Evolutionary conservation across 495 filamentous ascomycete species (phyloP).

Genomic region (Hypoxylon subgilvum): DNA sequence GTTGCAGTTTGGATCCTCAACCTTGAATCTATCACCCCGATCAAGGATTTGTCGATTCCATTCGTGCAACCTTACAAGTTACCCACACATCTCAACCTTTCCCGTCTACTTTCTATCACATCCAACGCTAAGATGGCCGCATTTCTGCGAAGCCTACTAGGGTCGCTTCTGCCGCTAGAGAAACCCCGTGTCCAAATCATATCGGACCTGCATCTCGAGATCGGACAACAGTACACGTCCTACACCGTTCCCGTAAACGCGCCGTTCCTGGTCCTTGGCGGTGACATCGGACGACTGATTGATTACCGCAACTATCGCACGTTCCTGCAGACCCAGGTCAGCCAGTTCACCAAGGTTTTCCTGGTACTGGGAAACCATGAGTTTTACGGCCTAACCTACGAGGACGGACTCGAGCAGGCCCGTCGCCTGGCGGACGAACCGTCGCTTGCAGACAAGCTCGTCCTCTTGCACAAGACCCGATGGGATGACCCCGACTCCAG

Average conservation of each 20-base stretch:
- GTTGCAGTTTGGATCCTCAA: no score
- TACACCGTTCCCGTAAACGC: constrained; percentile 56
- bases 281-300: constrained; percentile 62
- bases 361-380: constrained; percentile 66
- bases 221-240: constrained; percentile 57
- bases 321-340: constrained; percentile 56
- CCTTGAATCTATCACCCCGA: no score
- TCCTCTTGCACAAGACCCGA: constrained; percentile 53
- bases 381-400: constrained; percentile 56
- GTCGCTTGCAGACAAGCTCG: constrained; percentile 49
- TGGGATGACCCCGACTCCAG: constrained; percentile 44
- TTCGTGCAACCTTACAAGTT: no score
- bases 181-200: constrained; percentile 67
- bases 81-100: no score
- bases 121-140: no score
- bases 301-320: constrained; percentile 60
- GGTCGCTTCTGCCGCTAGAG: not conserved
- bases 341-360: constrained; percentile 55
- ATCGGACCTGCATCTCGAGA: constrained; percentile 67
- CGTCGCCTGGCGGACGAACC: constrained; percentile 52
- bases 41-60: no score
- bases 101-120: no score
- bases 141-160: not conserved
- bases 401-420: constrained; percentile 51
- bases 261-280: constrained; percentile 60